Evolutionary conservation across 768 basidiomycete genomes (phyloP).

Genomic region (Hysterangium stoloniferum): DNA sequence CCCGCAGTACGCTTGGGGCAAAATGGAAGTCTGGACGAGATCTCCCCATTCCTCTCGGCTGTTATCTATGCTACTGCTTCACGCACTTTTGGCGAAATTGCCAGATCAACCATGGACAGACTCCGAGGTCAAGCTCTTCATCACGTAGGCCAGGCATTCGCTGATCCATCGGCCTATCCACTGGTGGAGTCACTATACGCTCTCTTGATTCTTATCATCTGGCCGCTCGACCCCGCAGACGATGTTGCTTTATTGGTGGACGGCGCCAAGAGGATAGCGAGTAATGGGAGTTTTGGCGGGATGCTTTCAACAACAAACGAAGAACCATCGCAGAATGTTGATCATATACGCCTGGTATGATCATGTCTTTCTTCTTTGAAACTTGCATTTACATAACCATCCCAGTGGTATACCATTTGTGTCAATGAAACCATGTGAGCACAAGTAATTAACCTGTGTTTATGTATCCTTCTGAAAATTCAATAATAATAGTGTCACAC

Average conservation of each 20-base stretch:
- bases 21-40: background rate
- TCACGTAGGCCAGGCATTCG: slow-evolving; percentile 8
- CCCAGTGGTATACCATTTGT: slow-evolving; percentile 12
- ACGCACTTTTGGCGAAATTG: background rate
- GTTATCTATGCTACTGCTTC: slow-evolving; percentile 8
- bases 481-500: slow-evolving; percentile 6
- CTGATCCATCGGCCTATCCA: slow-evolving; percentile 4
- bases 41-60: slow-evolving; percentile 5
- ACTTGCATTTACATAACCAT: background rate
- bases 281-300: too few relatives aligned
- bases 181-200: slow-evolving; percentile 8
- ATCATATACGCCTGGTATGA: slow-evolving; percentile 3
- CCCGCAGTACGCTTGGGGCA: background rate
- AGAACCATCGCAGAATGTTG: background rate
- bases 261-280: slow-evolving; percentile 7
- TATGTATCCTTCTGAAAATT: too few relatives aligned
- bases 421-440: slow-evolving; percentile 9
- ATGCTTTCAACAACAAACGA: background rate
- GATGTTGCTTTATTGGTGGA: slow-evolving; percentile 6
- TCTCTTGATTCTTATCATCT: slow-evolving; percentile 2
- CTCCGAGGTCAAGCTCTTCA: background rate
- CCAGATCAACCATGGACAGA: background rate
- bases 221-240: slow-evolving; percentile 9
- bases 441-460: too few relatives aligned
- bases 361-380: background rate